Conservation (phyloP, 768 basidiomycete species). For the Lactarius deliciosus region DNA sequence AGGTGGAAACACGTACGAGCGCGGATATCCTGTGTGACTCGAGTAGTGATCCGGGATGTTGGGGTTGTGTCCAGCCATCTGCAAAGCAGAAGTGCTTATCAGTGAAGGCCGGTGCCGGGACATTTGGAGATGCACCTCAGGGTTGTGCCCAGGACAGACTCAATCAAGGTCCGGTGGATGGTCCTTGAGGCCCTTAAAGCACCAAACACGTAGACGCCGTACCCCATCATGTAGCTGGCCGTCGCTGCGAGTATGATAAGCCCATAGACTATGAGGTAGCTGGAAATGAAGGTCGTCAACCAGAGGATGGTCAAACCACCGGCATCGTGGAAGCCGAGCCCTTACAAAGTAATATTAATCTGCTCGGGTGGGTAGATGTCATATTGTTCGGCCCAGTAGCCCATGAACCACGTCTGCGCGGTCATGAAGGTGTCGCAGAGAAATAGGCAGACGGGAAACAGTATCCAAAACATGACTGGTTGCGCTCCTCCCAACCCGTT, state of each 20-base stretch:
- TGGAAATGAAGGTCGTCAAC: conserved; percentile 28
- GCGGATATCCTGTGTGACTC: conserved; percentile 66
- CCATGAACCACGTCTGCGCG: conserved; percentile 45
- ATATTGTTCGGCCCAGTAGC: conserved; percentile 48
- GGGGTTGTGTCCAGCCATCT: conserved; percentile 55
- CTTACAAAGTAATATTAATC: conserved; percentile 40
- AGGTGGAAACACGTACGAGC: conserved; percentile 30
- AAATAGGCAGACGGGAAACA: conserved; percentile 29
- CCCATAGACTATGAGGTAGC: conserved; percentile 50
- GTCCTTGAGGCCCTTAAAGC: conserved; percentile 51
- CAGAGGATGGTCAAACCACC: background rate
- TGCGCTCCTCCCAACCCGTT: conserved; percentile 33
- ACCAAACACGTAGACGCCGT: conserved; percentile 46
- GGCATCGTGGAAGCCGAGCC: background rate
- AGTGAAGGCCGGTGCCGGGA: too few species aligned
- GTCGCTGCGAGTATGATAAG: conserved; percentile 38
- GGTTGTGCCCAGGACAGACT: conserved; percentile 58
- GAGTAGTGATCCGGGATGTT: conserved; percentile 58
- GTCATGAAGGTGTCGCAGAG: conserved; percentile 31
- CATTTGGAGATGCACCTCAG: conserved; percentile 51
- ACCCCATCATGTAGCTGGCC: conserved; percentile 38
- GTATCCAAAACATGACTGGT: conserved; percentile 37
- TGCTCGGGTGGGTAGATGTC: conserved; percentile 36
- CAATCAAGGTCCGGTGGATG: conserved; percentile 53
- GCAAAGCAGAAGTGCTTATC: background rate